Evolutionary conservation across 192 early-diverging fungal species (phyloP).

Genomic region (Helicostylum pulchrum): DNA sequence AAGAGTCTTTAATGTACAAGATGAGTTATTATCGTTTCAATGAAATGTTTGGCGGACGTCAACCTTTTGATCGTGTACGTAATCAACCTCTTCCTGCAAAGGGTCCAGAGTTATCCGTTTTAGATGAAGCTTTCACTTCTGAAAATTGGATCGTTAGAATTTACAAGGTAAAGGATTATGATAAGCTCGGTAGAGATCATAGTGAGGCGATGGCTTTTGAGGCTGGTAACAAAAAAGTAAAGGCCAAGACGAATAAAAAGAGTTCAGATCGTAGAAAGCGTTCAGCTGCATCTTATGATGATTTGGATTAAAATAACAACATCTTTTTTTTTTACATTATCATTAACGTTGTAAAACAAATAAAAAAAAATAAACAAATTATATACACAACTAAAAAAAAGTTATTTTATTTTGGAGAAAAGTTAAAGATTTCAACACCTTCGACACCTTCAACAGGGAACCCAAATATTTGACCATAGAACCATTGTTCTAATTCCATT

Average conservation of each 20-base stretch:
- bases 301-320: slow-evolving; percentile 4
- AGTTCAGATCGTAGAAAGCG: slow-evolving; percentile 28
- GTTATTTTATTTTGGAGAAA: background rate
- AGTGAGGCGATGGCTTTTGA: slow-evolving; percentile 61
- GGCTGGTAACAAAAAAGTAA: slow-evolving; percentile 42
- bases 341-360: too few relatives aligned
- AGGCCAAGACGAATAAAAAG: slow-evolving; percentile 24
- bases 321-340: too few relatives aligned
- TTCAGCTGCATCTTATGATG: slow-evolving; percentile 11
- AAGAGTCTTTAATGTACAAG: slow-evolving; percentile 94
- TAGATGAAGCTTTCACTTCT: slow-evolving; percentile 94
- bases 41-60: slow-evolving; percentile 79
- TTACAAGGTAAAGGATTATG: slow-evolving; percentile 95
- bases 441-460: slow-evolving; percentile 53
- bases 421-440: slow-evolving; percentile 33
- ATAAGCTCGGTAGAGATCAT: slow-evolving; percentile 82
- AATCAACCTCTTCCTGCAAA: slow-evolving; percentile 66
- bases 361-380: too few relatives aligned
- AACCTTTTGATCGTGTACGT: slow-evolving; percentile 83
- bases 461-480: slow-evolving; percentile 65
- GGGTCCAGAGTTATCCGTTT: slow-evolving; percentile 74
- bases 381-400: too few relatives aligned
- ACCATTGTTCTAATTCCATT: slow-evolving; percentile 62
- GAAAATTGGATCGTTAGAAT: slow-evolving; percentile 99
- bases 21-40: slow-evolving; percentile 93